These are phyloP conservation scores for Penicillium cinerascens DNA, from an alignment of 495 filamentous ascomycete species.

Conservation along the genomic window DNA sequence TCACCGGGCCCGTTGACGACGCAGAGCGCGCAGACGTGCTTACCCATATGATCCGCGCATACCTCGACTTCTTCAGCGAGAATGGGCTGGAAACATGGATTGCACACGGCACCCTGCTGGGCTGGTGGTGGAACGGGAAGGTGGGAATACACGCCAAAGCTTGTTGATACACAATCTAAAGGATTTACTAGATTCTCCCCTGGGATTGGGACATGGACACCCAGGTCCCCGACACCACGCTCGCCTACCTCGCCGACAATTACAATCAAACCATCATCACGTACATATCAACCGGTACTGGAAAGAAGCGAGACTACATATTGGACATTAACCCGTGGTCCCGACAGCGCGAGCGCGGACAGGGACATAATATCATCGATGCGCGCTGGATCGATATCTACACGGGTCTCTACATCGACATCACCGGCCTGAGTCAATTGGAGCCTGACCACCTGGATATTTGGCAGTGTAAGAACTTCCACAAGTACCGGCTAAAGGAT, in stretches of 20 bases:
- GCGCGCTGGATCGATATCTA: conserved; percentile 76
- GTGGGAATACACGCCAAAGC: conserved; percentile 24
- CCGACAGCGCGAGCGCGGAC: conserved; percentile 53
- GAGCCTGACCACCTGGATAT: conserved; percentile 58
- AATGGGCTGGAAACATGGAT: conserved; percentile 79
- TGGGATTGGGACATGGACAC: conserved; percentile 91
- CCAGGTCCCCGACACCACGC: conserved; percentile 64
- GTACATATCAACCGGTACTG: conserved; percentile 42
- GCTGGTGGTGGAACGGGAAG: conserved; percentile 89
- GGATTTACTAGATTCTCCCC: conserved; percentile 56
- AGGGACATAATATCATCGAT: conserved; percentile 78
- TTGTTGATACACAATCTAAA: neutral
- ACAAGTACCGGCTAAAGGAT: conserved; percentile 58
- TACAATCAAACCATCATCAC: conserved; percentile 63
- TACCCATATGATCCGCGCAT: conserved; percentile 66
- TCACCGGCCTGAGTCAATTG: conserved; percentile 75
- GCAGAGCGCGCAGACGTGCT: conserved; percentile 61
- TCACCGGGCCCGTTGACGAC: conserved; percentile 56
- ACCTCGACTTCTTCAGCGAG: conserved; percentile 61
- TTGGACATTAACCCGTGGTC: conserved; percentile 77
- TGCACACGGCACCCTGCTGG: conserved; percentile 79
- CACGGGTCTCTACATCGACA: conserved; percentile 82
- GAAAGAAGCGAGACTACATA: conserved; percentile 55
- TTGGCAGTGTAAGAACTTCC: conserved; percentile 82
- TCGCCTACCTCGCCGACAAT: conserved; percentile 56